A percentile compares a stretch with the other conserved stretches of the same genome.
These are phyloP conservation scores for Candida gigantensis DNA, from an alignment of 1,139 yeast species.

Conservation along the genomic window DNA sequence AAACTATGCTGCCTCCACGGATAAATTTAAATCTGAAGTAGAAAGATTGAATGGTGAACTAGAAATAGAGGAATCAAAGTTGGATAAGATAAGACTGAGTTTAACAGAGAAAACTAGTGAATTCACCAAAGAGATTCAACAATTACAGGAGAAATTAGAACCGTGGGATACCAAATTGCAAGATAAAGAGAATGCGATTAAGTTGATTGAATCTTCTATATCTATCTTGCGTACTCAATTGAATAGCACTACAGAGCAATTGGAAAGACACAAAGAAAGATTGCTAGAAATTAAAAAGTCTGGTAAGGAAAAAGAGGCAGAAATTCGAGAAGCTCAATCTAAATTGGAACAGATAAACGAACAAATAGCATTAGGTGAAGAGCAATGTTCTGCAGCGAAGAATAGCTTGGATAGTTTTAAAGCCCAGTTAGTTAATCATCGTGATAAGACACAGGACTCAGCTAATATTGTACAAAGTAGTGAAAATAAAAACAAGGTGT, in stretches of 20 bases:
- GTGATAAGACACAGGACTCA: constrained; percentile 71
- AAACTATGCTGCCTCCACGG: constrained; percentile 45
- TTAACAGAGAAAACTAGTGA: constrained; percentile 74
- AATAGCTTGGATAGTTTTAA: constrained; percentile 53
- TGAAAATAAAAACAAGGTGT: constrained; percentile 73
- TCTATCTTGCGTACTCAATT: constrained; percentile 57
- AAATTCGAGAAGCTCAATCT: constrained; percentile 39
- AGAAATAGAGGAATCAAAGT: constrained; percentile 51
- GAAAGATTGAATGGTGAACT: constrained; percentile 47
- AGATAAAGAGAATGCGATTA: constrained; percentile 64
- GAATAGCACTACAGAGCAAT: constrained; percentile 42
- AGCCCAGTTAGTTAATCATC: constrained; percentile 49
- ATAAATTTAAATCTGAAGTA: constrained; percentile 43
- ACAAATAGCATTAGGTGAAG: constrained; percentile 60
- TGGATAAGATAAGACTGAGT: constrained; percentile 64
- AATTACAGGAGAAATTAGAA: constrained; percentile 64
- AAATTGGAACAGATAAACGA: constrained; percentile 50
- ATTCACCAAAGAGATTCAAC: constrained; percentile 63
- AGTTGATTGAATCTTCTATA: constrained; percentile 65
- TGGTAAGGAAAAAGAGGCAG: constrained; percentile 55
- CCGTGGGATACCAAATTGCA: constrained; percentile 82
- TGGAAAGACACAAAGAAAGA: constrained; percentile 48
- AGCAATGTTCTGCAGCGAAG: constrained; percentile 54
- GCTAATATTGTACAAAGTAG: constrained; percentile 53
- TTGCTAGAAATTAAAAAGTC: constrained; percentile 51